Percentiles rank a stretch among this genome's conserved stretches.
These are phyloP conservation scores for Penicillium parvum DNA, from an alignment of 495 filamentous ascomycete genomes.

Conservation along the genomic window DNA sequence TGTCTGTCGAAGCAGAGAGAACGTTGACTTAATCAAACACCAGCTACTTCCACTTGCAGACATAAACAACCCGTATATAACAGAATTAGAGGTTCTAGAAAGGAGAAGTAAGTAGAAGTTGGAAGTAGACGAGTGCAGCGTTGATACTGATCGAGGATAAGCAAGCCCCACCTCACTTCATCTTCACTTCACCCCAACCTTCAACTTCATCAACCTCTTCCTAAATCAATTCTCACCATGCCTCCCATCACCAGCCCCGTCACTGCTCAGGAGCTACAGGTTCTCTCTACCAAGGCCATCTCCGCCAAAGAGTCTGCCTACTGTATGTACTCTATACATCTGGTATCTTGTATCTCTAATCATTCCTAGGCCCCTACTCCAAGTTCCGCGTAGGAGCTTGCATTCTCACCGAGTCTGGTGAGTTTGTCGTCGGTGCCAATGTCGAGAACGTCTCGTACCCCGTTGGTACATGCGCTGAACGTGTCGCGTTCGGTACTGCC, in stretches of 20 bases:
- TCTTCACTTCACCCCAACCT: too few species aligned
- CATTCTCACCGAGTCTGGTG: conserved; percentile 61
- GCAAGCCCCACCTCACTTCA: too few species aligned
- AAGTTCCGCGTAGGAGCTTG: conserved; percentile 86
- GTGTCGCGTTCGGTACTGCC: conserved; percentile 78
- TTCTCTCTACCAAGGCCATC: conserved; percentile 53
- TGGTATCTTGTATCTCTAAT: not conserved
- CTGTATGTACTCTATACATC: conserved; percentile 44
- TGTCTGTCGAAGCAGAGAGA: too few species aligned
- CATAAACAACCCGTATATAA: too few species aligned
- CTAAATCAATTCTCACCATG: too few species aligned
- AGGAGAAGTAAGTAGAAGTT: too few species aligned
- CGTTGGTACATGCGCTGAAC: conserved; percentile 90
- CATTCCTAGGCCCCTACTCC: conserved; percentile 71
- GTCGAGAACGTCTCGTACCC: conserved; percentile 93
- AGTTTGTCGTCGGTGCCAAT: conserved; percentile 73
- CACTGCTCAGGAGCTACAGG: conserved; percentile 50
- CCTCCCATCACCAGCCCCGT: conserved; percentile 12
- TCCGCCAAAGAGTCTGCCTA: conserved; percentile 73
- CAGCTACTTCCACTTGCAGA: too few species aligned
- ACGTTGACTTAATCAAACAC: too few species aligned
- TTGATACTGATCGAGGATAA: too few species aligned
- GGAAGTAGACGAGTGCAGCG: too few species aligned
- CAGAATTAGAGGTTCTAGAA: too few species aligned
- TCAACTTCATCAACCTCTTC: too few species aligned